Evolutionary conservation across 176 grass and related monocot genomes (phyloP).

Genomic region (Coix lacrymajobi): DNA sequence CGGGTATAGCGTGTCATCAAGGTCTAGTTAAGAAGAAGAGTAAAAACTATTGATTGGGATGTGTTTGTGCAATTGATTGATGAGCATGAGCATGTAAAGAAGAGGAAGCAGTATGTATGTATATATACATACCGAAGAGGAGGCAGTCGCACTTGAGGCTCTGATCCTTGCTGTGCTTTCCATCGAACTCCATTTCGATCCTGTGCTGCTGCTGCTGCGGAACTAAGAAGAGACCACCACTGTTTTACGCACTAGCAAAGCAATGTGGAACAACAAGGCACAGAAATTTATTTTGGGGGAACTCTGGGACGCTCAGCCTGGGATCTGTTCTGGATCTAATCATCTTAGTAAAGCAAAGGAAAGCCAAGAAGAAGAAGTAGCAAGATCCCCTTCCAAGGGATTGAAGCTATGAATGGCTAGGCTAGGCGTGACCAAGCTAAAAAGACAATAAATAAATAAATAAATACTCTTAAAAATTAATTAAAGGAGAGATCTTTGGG

Average conservation of each 20-base stretch:
- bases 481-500: no score
- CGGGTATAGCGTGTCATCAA: constrained; percentile 92
- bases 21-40: constrained; percentile 32
- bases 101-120: background rate
- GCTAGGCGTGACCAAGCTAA: no score
- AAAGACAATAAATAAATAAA: no score
- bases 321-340: no score
- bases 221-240: background rate
- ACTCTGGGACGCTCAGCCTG: no score
- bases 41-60: background rate
- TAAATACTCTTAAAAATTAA: no score
- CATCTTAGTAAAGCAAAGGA: no score
- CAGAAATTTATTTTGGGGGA: no score
- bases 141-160: constrained; percentile 62
- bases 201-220: background rate
- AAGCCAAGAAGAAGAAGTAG: no score
- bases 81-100: background rate
- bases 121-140: constrained; percentile 57
- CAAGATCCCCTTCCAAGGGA: no score
- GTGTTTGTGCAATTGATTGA: background rate
- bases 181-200: constrained; percentile 61
- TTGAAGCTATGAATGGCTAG: no score
- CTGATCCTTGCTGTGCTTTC: constrained; percentile 30
- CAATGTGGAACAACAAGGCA: no score
- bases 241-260: background rate